Base-by-base conservation (phyloP, 768 basidiomycete species). In the Auriscalpium orientale region DNA sequence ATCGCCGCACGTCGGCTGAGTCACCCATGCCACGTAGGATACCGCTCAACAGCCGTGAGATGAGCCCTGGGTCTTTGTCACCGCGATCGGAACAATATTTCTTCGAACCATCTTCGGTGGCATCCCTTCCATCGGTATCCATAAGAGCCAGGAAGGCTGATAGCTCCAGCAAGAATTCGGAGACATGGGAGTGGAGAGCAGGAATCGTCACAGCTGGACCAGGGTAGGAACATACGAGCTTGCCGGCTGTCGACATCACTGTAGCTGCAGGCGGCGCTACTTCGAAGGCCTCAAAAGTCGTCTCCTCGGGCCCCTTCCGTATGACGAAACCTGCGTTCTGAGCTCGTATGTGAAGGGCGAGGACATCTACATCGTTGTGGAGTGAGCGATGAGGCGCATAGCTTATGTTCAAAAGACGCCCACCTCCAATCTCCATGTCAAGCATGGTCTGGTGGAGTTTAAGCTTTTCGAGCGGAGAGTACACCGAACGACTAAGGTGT, bases 291-390 rank as follows among this genome's bases (percentile, higher is more conserved):
- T 81, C 80, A 54, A 76, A 73, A 21, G 69, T 55, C 12, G 73
- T 71, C 12, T 61, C 54, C 7, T 58, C 40, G 4, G 11, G 3
- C 13, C n/a, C 44, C 21, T 33, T 50, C 45, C 58, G 54, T n/a
- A 56, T 34, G n/a, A 81, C 63, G 4, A 82, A 54, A 10, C 70
- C 77, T 3, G 76, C 79, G 49, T 82, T 82, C 55, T 82, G 81
- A 0, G 72, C 70, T 21, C 66, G 67, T 35, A 82, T 68, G 5
- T 69, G 69, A 44, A 77, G 67, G 18, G 67, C 65, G 4, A 75
- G 54, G 8, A 69, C 62, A 51, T 73, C 80, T 80, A 47, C 46
- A 56, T 7, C 13, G 20, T 36, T 21, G 13, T 28, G 35, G n/a
- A 7, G n/a, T n/a, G n/a, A n/a, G n/a, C n/a, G n/a, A n/a, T n/a